Conservation (phyloP, 345 rosid genomes). For the Arabis alpina region DNA sequence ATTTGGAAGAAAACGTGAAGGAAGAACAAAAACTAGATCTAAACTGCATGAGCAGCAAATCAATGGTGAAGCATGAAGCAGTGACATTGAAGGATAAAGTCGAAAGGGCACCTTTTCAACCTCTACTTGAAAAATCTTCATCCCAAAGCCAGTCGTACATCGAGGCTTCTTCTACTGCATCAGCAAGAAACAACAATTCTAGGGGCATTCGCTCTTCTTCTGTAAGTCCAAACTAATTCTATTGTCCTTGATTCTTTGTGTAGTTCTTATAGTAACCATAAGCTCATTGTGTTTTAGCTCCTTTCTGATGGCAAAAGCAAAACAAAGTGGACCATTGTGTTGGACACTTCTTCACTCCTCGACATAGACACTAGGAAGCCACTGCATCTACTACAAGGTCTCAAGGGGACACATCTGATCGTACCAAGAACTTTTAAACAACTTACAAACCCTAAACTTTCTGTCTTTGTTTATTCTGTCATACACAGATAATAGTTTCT, state of each 20-base stretch:
- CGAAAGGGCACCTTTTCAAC: constrained; percentile 66
- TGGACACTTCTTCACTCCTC: constrained; percentile 69
- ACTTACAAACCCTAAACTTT: background rate
- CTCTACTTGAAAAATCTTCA: constrained; percentile 45
- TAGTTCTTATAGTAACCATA: constrained; percentile 17
- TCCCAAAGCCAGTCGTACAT: constrained; percentile 45
- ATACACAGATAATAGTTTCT: background rate
- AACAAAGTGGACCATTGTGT: constrained; percentile 75
- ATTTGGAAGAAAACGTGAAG: constrained; percentile 44
- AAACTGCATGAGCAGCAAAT: constrained; percentile 36
- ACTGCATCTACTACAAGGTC: constrained; percentile 81
- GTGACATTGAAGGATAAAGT: constrained; percentile 38
- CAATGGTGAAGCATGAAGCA: constrained; percentile 45
- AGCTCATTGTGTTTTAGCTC: constrained; percentile 51
- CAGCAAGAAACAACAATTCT: constrained; percentile 46
- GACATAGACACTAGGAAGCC: constrained; percentile 71
- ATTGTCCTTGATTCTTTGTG: constrained; percentile 9
- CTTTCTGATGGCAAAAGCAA: constrained; percentile 47
- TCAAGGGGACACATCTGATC: constrained; percentile 73
- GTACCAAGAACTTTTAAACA: constrained; percentile 76
- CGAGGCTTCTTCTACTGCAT: constrained; percentile 31
- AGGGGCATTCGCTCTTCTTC: constrained; percentile 45
- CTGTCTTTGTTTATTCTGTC: no score
- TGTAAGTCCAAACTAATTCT: constrained; percentile 45
- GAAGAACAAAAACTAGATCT: constrained; percentile 44